Evolutionary conservation across 2,329 filamentous ascomycete species (phyloP), one percentile per base, ranked within the genome.

Genomic region (Neobulgaria alba): DNA sequence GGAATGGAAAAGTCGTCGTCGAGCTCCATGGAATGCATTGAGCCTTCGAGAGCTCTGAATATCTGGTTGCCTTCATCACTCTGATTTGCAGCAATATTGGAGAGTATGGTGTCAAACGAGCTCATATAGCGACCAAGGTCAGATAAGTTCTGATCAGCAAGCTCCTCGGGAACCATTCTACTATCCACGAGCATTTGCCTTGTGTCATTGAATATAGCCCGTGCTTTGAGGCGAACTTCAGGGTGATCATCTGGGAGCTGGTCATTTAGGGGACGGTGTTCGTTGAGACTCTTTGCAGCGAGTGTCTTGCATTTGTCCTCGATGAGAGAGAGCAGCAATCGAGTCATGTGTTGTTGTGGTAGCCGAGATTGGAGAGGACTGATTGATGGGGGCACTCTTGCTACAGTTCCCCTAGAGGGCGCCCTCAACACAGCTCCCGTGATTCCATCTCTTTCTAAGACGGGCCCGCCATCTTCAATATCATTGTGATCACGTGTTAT

Each of bases 251-350:
- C 55, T 8, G 45, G 10, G 10, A 57, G 29, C 12, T 46, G 40
- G 29, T 57, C 45, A 10, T 48, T 43, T 5, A 38, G 33, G 30
- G 32, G 43, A 34, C 57, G 49, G 26, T 41, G 23, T 29, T 43
- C 26, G 41, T 59, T 59, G 33, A 57, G 19, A 3, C 42, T 36
- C 5, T 39, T 45, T 15, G 43, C 42, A 19, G 55, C 57, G 44
- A 56, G 55, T 17, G 44, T 54, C 20, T 45, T 54, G 29, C 57
- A 59, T 37, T 53, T 38, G 18, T 47, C 53, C 39, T 58, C 57
- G 1, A 59, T 56, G 23, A 59, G 41, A 30, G 56, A 54, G n/a
- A 59, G 49, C 39, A 52, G 53, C 18, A 58, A 55, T 3, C 57
- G 33, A 31, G 23, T 46, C 10, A 50, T 42, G 36, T 54, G 53